These are phyloP conservation scores for Pseudogymnoascus sp. DNA, from an alignment of 2,329 filamentous ascomycete species.

Conservation along the genomic window DNA sequence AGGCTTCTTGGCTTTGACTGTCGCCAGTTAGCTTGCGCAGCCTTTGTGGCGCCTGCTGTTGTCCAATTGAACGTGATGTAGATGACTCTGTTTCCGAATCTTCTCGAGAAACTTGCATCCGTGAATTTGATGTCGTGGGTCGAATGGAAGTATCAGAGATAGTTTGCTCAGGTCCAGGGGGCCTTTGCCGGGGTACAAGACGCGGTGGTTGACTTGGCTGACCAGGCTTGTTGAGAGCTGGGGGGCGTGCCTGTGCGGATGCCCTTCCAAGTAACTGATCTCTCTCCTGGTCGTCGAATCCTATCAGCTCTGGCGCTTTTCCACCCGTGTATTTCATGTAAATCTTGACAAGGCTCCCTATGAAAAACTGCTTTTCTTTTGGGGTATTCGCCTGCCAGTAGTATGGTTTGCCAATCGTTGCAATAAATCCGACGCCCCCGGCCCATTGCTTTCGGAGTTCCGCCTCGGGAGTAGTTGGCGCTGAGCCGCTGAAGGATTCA, in stretches of 20 bases:
- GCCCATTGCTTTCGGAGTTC: conserved; percentile 65
- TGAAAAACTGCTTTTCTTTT: conserved; percentile 98
- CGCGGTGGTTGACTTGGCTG: conserved; percentile 15
- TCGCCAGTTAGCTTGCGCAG: conserved; percentile 21
- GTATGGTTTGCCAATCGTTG: conserved; percentile 87
- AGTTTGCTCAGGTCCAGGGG: background rate
- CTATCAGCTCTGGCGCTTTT: conserved; percentile 65
- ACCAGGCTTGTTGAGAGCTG: conserved; percentile 16
- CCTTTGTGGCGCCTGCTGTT: conserved; percentile 18
- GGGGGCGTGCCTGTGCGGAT: conserved; percentile 16
- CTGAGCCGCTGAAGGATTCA: conserved; percentile 67
- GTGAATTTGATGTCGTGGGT: conserved; percentile 20
- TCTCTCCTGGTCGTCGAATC: conserved; percentile 73
- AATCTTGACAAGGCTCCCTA: conserved; percentile 91
- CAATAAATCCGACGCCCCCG: conserved; percentile 72
- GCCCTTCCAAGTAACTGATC: conserved; percentile 61
- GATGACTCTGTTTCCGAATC: conserved; percentile 22
- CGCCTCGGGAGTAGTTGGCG: conserved; percentile 49
- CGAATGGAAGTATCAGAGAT: background rate
- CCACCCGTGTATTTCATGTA: conserved; percentile 94
- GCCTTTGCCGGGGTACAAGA: background rate
- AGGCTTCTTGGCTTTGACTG: conserved; percentile 28
- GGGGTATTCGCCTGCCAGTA: conserved; percentile 91
- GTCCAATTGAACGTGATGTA: conserved; percentile 16
- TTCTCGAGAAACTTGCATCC: conserved; percentile 20